Evolutionary conservation across 176 grass and related monocot species (phyloP).

Genomic region (Microstegium vimineum): DNA sequence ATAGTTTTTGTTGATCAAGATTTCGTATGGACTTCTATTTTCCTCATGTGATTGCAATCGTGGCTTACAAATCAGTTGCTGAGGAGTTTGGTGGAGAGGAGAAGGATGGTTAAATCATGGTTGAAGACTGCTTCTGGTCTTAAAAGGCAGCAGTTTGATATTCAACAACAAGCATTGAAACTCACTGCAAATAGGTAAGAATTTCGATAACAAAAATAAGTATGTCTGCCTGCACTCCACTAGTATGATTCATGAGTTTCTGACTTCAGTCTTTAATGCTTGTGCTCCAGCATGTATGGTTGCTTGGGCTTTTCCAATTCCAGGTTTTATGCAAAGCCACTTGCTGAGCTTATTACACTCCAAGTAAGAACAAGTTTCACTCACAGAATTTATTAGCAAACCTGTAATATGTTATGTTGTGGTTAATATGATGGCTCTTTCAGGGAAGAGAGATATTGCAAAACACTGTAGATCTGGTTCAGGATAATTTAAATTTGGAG

Average conservation of each 20-base stretch:
- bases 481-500: slow-evolving; percentile 96
- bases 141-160: slow-evolving; percentile 90
- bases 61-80: slow-evolving; percentile 53
- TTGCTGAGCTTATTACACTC: slow-evolving; percentile 92
- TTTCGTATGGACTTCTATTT: slow-evolving; percentile 18
- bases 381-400: slow-evolving; percentile 24
- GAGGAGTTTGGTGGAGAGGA: slow-evolving; percentile 85
- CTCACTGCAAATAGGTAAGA: slow-evolving; percentile 94
- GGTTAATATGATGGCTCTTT: slow-evolving; percentile 30
- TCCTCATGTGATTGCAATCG: slow-evolving; percentile 13
- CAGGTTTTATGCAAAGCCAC: slow-evolving; percentile 94
- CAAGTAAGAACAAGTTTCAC: slow-evolving; percentile 63
- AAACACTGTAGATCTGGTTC: slow-evolving; percentile 93
- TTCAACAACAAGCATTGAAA: slow-evolving; percentile 96
- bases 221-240: background rate
- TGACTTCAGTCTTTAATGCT: slow-evolving; percentile 34
- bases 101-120: slow-evolving; percentile 91
- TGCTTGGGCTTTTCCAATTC: slow-evolving; percentile 97
- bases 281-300: slow-evolving; percentile 81
- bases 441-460: slow-evolving; percentile 98
- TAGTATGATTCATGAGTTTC: slow-evolving; percentile 21
- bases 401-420: slow-evolving; percentile 1
- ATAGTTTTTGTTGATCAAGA: background rate
- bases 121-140: slow-evolving; percentile 88
- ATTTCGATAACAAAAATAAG: slow-evolving; percentile 19